phyloP scores from a whole-genome alignment of 2,329 filamentous ascomycete species.

The Alternaria burnsii region DNA sequence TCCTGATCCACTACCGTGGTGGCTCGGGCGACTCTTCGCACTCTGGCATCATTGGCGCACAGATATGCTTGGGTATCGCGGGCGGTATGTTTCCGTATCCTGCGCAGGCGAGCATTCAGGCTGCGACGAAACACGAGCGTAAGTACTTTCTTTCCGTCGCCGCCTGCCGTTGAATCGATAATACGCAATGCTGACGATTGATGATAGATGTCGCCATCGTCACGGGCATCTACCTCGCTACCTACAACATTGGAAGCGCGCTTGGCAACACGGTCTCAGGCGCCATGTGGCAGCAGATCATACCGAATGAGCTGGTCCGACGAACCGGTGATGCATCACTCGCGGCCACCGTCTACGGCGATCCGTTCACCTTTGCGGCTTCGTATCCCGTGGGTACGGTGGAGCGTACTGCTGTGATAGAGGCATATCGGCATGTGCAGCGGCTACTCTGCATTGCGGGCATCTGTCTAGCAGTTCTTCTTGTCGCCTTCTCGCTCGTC shows the following conservation, averaged over 20 bases:
- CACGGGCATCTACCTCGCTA: constrained; percentile 69
- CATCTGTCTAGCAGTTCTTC: constrained; percentile 58
- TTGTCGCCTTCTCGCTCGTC: constrained; percentile 57
- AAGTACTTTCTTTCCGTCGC: background rate
- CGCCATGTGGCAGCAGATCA: constrained; percentile 67
- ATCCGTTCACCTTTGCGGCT: constrained; percentile 52
- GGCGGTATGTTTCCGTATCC: constrained; percentile 69
- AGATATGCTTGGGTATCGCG: constrained; percentile 69
- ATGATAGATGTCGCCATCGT: constrained; percentile 65
- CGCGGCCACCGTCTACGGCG: constrained; percentile 53
- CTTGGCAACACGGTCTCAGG: constrained; percentile 68
- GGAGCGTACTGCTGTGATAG: constrained; percentile 54
- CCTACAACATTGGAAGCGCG: constrained; percentile 70
- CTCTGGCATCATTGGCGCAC: constrained; percentile 68
- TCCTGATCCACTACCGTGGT: constrained; percentile 70
- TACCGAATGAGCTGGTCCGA: constrained; percentile 55
- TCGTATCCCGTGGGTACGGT: constrained; percentile 56
- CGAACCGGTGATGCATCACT: constrained; percentile 53
- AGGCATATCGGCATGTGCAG: constrained; percentile 58
- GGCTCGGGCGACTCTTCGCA: constrained; percentile 54
- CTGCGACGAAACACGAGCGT: constrained; percentile 59
- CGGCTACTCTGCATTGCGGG: constrained; percentile 60
- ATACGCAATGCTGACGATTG: background rate
- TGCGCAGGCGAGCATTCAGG: constrained; percentile 61
- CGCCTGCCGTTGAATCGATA: background rate